Evolutionary conservation across 1,284 basidiomycete genomes (phyloP).

Genomic region (Heliocybe sulcata): DNA sequence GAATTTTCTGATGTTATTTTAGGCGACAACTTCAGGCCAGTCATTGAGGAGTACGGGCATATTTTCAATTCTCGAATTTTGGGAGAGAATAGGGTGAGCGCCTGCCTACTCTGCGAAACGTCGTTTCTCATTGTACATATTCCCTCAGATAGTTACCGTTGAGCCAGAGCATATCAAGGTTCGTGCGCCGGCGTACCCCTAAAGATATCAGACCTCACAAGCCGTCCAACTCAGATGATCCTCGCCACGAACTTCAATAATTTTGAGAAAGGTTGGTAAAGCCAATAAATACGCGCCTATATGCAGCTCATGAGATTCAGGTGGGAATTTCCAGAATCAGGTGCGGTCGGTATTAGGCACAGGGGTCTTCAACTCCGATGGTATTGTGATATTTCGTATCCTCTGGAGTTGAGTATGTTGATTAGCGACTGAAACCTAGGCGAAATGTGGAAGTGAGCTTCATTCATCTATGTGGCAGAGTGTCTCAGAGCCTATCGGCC

Average conservation of each 20-base stretch:
- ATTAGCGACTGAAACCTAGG: constrained; percentile 8
- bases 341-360: constrained; percentile 22
- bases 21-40: background rate
- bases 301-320: constrained; percentile 4
- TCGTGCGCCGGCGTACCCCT: background rate
- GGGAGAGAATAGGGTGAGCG: background rate
- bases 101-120: too few species aligned
- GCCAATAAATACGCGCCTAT: background rate
- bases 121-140: constrained; percentile 10
- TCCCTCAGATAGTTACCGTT: background rate
- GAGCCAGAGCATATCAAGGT: constrained; percentile 25
- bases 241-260: constrained; percentile 21
- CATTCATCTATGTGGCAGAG: background rate
- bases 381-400: constrained; percentile 9
- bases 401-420: background rate
- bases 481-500: background rate
- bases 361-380: constrained; percentile 32
- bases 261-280: constrained; percentile 21
- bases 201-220: background rate
- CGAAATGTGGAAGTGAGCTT: constrained; percentile 23
- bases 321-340: constrained; percentile 11
- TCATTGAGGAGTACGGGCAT: background rate
- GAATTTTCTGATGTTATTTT: background rate
- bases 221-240: constrained; percentile 10
- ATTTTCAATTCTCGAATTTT: background rate